Evolutionary conservation across 495 filamentous ascomycete species (phyloP).

Genomic region (Margaritispora aquatica): DNA sequence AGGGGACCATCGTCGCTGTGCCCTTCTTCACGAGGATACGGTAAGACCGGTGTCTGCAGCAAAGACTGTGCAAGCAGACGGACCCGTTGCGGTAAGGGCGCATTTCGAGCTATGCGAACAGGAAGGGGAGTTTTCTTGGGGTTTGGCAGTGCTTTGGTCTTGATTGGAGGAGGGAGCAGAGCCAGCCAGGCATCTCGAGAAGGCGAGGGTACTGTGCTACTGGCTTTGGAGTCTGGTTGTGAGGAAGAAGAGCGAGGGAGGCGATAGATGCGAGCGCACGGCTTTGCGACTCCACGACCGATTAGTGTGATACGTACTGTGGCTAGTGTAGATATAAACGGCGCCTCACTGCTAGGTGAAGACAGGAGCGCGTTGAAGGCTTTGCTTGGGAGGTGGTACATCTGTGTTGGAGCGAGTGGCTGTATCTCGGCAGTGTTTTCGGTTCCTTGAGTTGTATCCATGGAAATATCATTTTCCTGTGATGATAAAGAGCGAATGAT

Average conservation of each 20-base stretch:
- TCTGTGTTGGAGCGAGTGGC: conserved; percentile 1
- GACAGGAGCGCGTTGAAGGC: conserved; percentile 24
- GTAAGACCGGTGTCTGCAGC: conserved; percentile 24
- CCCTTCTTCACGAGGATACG: conserved; percentile 28
- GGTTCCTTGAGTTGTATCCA: conserved; percentile 2
- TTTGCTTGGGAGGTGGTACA: conserved; percentile 28
- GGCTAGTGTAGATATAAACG: conserved; percentile 29
- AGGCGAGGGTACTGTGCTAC: background rate
- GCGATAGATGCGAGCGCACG: conserved; percentile 67
- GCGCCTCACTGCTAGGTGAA: background rate
- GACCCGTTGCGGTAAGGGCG: conserved; percentile 15
- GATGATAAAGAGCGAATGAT: conserved; percentile 32
- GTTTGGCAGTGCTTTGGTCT: conserved; percentile 14
- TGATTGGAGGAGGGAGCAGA: conserved; percentile 12
- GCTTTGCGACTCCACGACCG: conserved; percentile 50
- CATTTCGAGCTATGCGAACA: conserved; percentile 12
- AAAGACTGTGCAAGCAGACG: conserved; percentile 45
- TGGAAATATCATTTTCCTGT: background rate
- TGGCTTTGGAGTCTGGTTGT: conserved; percentile 12
- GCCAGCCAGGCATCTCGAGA: conserved; percentile 15
- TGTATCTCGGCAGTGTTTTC: background rate
- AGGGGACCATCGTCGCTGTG: conserved; percentile 52
- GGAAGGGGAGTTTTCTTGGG: conserved; percentile 6
- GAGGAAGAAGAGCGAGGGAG: conserved; percentile 39
- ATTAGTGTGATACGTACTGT: conserved; percentile 55